Evolutionary conservation across 108 stramenopile species (phyloP), one percentile per base, ranked within the genome.

Genomic region (Cyclotella sp.): DNA sequence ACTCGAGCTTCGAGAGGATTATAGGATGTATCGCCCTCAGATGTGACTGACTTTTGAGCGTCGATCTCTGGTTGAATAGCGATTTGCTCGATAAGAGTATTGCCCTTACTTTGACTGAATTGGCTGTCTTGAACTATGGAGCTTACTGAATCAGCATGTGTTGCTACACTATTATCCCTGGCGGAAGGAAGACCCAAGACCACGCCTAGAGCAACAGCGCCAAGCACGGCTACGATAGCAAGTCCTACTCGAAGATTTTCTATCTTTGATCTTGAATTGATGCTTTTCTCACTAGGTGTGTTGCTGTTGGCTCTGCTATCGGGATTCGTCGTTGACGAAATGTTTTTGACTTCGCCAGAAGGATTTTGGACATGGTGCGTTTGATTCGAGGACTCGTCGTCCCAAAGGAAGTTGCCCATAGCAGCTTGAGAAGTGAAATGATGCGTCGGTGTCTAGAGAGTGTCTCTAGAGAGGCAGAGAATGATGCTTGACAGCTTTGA

Each of bases 1-100:
- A 77, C 60, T 52, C 29, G 41, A 19, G 76, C 69, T 44, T 27
- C 28, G 22, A 77, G 54, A 22, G 76, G 76, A 49, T 68, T 68
- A 40, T 26, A 4, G 0, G 69, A 57, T 13, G 52, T 34, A 41
- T 21, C 43, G 39, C 24, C 57, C 13, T 15, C 19, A 9, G 22
- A 13, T 16, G 51, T 54, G 4, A 0, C 27, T 24, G 67, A 18
- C 40, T 68, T 68, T 2, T 0, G 16, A 3, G 24, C 21, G 6
- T 34, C 34, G 9, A 3, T 1, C 43, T 9, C 63, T 12, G 63
- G 16, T 9, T 16, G 8, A 19, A 8, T 8, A 19, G 16, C 19
- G 8, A 1, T 19, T 51, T 7, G 16, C 19, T 3, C n/a, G 8
- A 8, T 19, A 8, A 19, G 16, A 51, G 49, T 3, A 41, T 34